Evolutionary conservation across 352 stramenopile species (phyloP).

Genomic region (Globisporangium carolinianum): DNA sequence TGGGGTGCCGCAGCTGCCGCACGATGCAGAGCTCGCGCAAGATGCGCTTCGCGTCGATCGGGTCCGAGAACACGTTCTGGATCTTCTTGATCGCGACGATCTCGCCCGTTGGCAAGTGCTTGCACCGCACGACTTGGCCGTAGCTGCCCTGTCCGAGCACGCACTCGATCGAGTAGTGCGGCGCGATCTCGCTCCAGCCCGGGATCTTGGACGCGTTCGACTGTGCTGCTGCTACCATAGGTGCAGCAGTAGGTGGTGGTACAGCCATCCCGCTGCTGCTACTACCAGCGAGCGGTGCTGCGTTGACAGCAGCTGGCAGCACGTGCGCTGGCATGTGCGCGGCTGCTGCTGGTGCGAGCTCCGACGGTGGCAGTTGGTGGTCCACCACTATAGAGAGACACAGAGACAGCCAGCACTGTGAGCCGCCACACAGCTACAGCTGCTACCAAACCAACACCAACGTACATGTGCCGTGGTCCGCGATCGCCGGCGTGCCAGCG

Average conservation of each 20-base stretch:
- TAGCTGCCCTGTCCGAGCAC: conserved; percentile 83
- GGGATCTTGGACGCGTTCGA: conserved; percentile 74
- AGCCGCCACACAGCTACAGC: conserved; percentile 1
- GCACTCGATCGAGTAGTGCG: conserved; percentile 81
- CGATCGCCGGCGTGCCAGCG: conserved; percentile 45
- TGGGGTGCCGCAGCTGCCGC: conserved; percentile 75
- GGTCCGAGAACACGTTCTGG: conserved; percentile 84
- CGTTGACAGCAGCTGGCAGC: no score
- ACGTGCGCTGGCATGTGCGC: background rate
- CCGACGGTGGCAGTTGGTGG: conserved; percentile 6
- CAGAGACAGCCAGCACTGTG: no score
- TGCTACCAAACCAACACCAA: conserved; percentile 4
- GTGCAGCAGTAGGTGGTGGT: conserved; percentile 8
- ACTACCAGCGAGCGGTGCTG: background rate
- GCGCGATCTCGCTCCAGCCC: conserved; percentile 76
- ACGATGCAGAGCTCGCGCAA: conserved; percentile 80
- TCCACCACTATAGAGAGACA: conserved; percentile 9
- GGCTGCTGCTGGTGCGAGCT: conserved; percentile 1
- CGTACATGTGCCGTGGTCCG: conserved; percentile 43
- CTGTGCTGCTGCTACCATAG: conserved; percentile 9
- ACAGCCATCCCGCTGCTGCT: background rate
- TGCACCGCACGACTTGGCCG: conserved; percentile 81
- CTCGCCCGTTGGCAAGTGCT: conserved; percentile 81
- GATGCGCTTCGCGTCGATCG: conserved; percentile 84
- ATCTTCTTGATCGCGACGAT: conserved; percentile 89